These are phyloP conservation scores for Mychonastes homosphaera DNA, from an alignment of 139 green algal species.

Conservation along the genomic window DNA sequence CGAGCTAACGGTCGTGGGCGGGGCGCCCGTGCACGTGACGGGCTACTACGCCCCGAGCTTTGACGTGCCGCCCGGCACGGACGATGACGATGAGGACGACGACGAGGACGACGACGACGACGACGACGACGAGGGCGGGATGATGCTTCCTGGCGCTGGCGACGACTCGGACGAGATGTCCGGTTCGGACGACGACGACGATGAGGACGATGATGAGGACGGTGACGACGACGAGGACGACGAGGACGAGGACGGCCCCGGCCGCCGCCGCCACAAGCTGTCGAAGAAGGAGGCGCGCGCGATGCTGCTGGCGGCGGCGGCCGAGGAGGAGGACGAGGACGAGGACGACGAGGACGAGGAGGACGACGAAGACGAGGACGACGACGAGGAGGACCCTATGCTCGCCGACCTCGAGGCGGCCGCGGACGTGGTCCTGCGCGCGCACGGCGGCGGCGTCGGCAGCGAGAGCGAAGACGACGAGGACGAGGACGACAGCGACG, in stretches of 20 bases:
- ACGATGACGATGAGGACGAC: too few relatives aligned
- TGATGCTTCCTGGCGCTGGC: too few relatives aligned
- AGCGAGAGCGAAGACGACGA: constrained; percentile 12
- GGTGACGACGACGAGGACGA: constrained; percentile 27
- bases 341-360: constrained; percentile 26
- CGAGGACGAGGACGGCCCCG: constrained; percentile 28
- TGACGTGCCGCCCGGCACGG: not conserved
- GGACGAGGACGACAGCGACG: constrained; percentile 14
- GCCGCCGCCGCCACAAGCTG: not conserved
- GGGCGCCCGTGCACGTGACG: constrained; percentile 52
- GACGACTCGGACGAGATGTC: constrained; percentile 23
- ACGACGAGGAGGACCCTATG: not conserved
- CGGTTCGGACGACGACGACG: constrained; percentile 17
- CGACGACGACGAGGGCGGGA: constrained; percentile 26
- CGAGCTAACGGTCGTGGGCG: constrained; percentile 60
- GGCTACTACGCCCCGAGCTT: constrained; percentile 59
- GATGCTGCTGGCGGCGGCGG: not conserved
- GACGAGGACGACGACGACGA: constrained; percentile 42
- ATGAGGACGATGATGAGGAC: constrained; percentile 2
- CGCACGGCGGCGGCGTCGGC: not conserved
- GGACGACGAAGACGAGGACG: constrained; percentile 20
- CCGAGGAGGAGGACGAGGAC: constrained; percentile 10
- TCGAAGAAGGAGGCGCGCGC: not conserved
- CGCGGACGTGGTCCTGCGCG: too few relatives aligned
- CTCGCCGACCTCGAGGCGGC: constrained; percentile 14